Conservation (phyloP, 106 monocot genomes). For the Chionographis japonica region DNA sequence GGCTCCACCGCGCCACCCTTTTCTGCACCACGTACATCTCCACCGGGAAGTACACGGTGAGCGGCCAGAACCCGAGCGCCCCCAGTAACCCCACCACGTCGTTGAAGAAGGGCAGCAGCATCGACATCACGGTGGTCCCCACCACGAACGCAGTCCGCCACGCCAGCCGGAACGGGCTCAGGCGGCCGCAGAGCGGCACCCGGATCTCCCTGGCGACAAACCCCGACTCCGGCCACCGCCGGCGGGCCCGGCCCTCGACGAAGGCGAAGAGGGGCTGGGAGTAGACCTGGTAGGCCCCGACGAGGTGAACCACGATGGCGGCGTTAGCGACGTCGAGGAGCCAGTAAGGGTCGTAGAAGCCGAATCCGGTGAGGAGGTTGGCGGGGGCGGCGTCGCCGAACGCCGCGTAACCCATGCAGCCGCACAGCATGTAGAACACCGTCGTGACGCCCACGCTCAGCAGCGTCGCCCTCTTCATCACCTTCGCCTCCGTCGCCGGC, state of each 20-base stretch:
- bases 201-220: slow-evolving; percentile 16
- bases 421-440: slow-evolving; percentile 23
- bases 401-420: slow-evolving; percentile 30
- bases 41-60: slow-evolving; percentile 48
- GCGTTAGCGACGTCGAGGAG: slow-evolving; percentile 29
- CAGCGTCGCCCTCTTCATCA: slow-evolving; percentile 18
- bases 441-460: slow-evolving; percentile 19
- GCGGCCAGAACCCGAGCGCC: slow-evolving; percentile 51
- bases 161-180: slow-evolving; percentile 37
- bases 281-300: slow-evolving; percentile 32
- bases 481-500: slow-evolving; percentile 21
- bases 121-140: slow-evolving; percentile 36
- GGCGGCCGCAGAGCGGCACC: slow-evolving; percentile 6
- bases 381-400: slow-evolving; percentile 23
- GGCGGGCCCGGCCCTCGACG: slow-evolving; percentile 12
- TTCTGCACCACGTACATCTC: slow-evolving; percentile 52
- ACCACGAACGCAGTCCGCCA: slow-evolving; percentile 44
- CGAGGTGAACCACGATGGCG: slow-evolving; percentile 27
- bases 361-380: slow-evolving; percentile 36
- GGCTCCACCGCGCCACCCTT: slow-evolving; percentile 38
- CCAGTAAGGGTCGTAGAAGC: slow-evolving; percentile 30
- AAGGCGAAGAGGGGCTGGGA: slow-evolving; percentile 36
- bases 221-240: slow-evolving; percentile 27
- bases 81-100: slow-evolving; percentile 53
- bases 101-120: slow-evolving; percentile 59